phyloP scores from a whole-genome alignment of 176 grass and related monocot species.

The Zizania latifolia region DNA sequence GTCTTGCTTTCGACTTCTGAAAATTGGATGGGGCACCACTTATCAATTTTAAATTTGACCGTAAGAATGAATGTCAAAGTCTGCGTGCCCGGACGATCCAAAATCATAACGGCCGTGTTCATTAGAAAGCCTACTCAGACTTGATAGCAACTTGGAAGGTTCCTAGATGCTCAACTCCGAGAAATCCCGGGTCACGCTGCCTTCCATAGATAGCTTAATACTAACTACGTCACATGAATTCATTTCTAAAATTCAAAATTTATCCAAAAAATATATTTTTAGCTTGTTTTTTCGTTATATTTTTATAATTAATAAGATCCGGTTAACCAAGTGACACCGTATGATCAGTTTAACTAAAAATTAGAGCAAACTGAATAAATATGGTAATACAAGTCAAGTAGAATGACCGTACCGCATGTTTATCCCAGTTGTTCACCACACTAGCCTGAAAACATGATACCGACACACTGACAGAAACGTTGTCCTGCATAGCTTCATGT shows the following conservation, averaged over 20 bases:
- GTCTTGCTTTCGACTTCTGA: neutral
- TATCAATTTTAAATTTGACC: neutral
- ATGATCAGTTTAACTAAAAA: no score
- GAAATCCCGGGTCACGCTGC: neutral
- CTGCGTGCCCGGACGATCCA: neutral
- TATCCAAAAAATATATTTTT: no score
- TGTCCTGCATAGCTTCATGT: neutral
- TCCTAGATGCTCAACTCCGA: conserved; percentile 8
- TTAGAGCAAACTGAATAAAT: no score
- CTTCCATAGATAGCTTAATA: neutral
- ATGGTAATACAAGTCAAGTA: no score
- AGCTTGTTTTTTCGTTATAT: no score
- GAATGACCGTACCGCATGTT: neutral
- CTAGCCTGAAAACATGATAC: neutral
- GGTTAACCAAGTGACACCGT: no score
- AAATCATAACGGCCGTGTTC: neutral
- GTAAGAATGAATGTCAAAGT: conserved; percentile 5
- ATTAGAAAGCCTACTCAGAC: neutral
- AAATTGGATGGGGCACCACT: neutral
- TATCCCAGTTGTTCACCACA: conserved; percentile 6
- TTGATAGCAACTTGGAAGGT: conserved; percentile 30
- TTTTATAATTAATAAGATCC: no score
- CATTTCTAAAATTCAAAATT: no score
- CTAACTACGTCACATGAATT: no score
- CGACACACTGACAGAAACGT: neutral